phyloP scores from a whole-genome alignment of 345 rosid species.

The Gynandropsis gynandra region DNA sequence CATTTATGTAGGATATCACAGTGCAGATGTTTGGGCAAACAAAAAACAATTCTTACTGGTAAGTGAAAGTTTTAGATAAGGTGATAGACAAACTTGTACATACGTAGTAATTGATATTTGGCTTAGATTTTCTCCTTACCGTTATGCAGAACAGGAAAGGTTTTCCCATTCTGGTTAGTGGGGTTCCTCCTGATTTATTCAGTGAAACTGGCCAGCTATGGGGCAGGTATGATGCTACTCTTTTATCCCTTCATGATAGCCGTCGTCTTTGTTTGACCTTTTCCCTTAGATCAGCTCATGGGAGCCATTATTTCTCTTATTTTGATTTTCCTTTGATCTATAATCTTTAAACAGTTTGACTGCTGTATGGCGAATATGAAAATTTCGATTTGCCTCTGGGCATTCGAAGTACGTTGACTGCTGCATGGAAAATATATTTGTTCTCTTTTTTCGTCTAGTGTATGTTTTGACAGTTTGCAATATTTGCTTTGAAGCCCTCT shows the following conservation, averaged over 20 bases:
- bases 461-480: background rate
- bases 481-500: conserved; percentile 60
- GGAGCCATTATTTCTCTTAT: background rate
- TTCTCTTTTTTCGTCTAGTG: background rate
- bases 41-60: conserved; percentile 81
- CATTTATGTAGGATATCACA: conserved; percentile 88
- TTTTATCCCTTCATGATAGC: background rate
- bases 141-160: conserved; percentile 66
- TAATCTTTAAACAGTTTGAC: background rate
- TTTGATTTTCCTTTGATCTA: background rate
- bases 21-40: conserved; percentile 99
- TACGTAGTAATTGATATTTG: conserved; percentile 12
- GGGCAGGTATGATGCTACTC: conserved; percentile 56
- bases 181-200: conserved; percentile 97
- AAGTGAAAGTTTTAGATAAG: conserved; percentile 21
- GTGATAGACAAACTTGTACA: conserved; percentile 8
- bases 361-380: background rate
- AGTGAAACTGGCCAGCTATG: conserved; percentile 94
- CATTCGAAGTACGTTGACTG: conserved; percentile 6
- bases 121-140: conserved; percentile 9
- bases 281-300: conserved; percentile 2
- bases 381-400: background rate
- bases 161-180: conserved; percentile 75
- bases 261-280: conserved; percentile 1
- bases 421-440: background rate